phyloP scores from a whole-genome alignment of 495 filamentous ascomycete genomes.

The Cenococcum geophilum region DNA sequence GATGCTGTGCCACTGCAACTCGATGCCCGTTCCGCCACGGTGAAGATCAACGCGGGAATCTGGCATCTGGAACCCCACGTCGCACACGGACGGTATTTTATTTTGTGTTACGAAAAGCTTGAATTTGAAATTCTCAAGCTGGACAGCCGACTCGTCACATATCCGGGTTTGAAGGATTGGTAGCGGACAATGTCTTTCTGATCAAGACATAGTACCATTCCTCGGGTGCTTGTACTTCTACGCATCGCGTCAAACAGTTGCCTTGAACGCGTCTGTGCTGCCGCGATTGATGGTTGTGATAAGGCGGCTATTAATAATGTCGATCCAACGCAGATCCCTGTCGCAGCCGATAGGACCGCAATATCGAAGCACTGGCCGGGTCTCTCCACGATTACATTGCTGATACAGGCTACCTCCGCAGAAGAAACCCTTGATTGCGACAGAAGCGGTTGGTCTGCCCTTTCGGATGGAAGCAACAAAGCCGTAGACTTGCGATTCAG shows the following conservation, averaged over 20 bases:
- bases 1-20: neutral
- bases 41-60: slow-evolving; percentile 4
- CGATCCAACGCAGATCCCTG: neutral
- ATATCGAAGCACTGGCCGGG: neutral
- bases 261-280: neutral
- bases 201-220: too few species aligned
- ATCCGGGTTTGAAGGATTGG: too few species aligned
- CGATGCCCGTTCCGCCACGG: neutral
- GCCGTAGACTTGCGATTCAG: slow-evolving; percentile 1
- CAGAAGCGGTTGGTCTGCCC: neutral
- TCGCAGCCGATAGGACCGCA: neutral
- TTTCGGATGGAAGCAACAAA: neutral
- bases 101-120: too few species aligned
- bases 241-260: too few species aligned
- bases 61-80: neutral
- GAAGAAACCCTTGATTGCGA: slow-evolving; percentile 5
- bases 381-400: slow-evolving; percentile 8
- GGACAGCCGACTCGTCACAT: too few species aligned
- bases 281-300: neutral
- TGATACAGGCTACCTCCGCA: slow-evolving; percentile 3
- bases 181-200: too few species aligned
- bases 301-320: neutral
- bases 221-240: too few species aligned
- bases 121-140: too few species aligned
- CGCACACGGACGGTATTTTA: neutral